These are phyloP conservation scores for Dipteronia sinensis DNA, from an alignment of 345 rosid genomes.

Conservation along the genomic window DNA sequence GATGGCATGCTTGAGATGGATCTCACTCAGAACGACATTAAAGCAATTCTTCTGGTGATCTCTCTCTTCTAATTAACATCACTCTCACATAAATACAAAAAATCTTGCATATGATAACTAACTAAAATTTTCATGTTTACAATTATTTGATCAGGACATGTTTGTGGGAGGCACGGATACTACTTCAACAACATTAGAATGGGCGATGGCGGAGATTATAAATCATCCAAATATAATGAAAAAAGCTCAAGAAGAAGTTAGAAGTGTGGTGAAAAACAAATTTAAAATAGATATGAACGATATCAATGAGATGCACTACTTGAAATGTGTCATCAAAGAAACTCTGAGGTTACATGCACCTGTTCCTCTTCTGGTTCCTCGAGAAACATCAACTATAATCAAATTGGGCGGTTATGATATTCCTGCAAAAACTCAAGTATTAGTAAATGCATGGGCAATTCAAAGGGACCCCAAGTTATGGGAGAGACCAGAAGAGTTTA, in stretches of 20 bases:
- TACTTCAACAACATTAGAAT: not conserved
- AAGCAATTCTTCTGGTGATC: slow-evolving; percentile 36
- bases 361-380: not conserved
- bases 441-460: slow-evolving; percentile 4
- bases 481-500: slow-evolving; percentile 5
- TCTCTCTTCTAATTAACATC: not conserved
- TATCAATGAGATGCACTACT: not conserved
- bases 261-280: not conserved
- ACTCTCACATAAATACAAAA: too few species aligned
- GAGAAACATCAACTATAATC: not conserved
- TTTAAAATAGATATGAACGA: not conserved
- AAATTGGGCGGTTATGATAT: slow-evolving; percentile 3
- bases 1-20: slow-evolving; percentile 14
- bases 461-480: slow-evolving; percentile 9
- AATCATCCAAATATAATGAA: slow-evolving; percentile 1
- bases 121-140: not conserved
- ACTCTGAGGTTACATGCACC: slow-evolving; percentile 10
- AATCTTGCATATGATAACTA: too few species aligned
- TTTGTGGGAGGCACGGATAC: slow-evolving; percentile 15
- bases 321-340: slow-evolving; percentile 8
- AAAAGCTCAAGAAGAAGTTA: slow-evolving; percentile 13
- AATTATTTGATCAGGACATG: slow-evolving; percentile 4
- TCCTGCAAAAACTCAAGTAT: slow-evolving; percentile 2
- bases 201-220: slow-evolving; percentile 11
- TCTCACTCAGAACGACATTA: slow-evolving; percentile 26